These are phyloP conservation scores for Termitomyces sp. DNA, from an alignment of 768 basidiomycete genomes.

Conservation along the genomic window DNA sequence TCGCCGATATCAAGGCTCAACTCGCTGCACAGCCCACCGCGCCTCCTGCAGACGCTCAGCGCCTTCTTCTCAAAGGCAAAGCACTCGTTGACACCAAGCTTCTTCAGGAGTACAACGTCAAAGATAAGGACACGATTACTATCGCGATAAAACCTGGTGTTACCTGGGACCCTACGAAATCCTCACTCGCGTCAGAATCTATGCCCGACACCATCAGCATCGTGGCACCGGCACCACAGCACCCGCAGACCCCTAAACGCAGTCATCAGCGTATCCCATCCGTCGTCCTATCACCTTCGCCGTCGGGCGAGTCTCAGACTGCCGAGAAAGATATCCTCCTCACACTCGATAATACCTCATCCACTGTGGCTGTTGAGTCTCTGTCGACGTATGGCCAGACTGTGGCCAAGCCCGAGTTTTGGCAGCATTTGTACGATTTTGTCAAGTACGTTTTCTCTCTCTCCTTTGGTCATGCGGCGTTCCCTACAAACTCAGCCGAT, in stretches of 20 bases:
- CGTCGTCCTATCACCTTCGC: constrained; percentile 74
- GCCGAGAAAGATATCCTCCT: constrained; percentile 62
- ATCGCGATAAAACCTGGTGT: constrained; percentile 80
- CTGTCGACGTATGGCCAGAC: constrained; percentile 55
- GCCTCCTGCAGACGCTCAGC: constrained; percentile 74
- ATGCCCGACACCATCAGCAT: constrained; percentile 11
- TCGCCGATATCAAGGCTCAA: constrained; percentile 71
- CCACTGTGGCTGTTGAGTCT: constrained; percentile 38
- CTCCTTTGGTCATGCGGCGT: not conserved
- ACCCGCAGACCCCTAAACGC: constrained; percentile 20
- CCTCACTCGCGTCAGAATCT: constrained; percentile 17
- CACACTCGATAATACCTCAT: constrained; percentile 48
- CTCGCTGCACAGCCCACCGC: constrained; percentile 63
- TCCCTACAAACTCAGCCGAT: not conserved
- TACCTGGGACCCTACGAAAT: constrained; percentile 52
- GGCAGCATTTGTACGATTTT: constrained; percentile 64
- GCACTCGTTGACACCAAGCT: constrained; percentile 85
- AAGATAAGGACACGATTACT: constrained; percentile 77
- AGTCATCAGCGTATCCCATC: constrained; percentile 69
- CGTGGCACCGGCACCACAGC: constrained; percentile 19
- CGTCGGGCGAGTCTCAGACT: constrained; percentile 36
- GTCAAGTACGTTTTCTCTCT: constrained; percentile 41
- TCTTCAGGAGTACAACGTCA: constrained; percentile 83
- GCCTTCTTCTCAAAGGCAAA: constrained; percentile 92
- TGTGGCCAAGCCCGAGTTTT: constrained; percentile 78